These are phyloP conservation scores for Auriscalpium vulgare DNA, from an alignment of 768 basidiomycete genomes.

Conservation along the genomic window DNA sequence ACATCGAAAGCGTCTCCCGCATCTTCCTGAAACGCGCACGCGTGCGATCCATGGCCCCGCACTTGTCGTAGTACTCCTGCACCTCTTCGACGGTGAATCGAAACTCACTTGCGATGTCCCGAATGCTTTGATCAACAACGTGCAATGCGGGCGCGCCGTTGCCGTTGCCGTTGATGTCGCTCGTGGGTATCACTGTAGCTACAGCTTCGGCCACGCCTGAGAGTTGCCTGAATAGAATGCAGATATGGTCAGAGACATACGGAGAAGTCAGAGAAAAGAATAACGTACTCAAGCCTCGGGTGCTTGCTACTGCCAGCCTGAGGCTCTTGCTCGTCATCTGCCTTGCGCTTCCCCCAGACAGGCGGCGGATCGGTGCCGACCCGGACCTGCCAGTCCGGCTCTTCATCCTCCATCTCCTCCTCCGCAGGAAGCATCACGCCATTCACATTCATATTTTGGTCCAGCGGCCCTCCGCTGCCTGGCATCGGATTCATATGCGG, in stretches of 20 bases:
- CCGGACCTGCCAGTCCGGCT: conserved; percentile 59
- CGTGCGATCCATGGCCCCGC: conserved; percentile 63
- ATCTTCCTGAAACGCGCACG: conserved; percentile 58
- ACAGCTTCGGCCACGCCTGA: too few relatives aligned
- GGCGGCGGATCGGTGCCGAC: conserved; percentile 60
- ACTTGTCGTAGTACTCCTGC: conserved; percentile 67
- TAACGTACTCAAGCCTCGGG: conserved; percentile 32
- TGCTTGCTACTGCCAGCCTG: conserved; percentile 31
- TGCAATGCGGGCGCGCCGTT: conserved; percentile 30
- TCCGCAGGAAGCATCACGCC: conserved; percentile 34
- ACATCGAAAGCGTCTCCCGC: conserved; percentile 35
- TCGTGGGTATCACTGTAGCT: too few relatives aligned
- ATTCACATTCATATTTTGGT: conserved; percentile 3
- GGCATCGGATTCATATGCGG: conserved; percentile 5
- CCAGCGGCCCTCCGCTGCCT: conserved; percentile 17
- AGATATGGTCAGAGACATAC: background rate
- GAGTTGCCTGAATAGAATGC: too few relatives aligned
- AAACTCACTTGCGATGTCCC: conserved; percentile 59
- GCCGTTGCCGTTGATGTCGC: too few relatives aligned
- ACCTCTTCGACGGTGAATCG: conserved; percentile 73
- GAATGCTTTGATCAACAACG: conserved; percentile 57
- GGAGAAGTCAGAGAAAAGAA: background rate
- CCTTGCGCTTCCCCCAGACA: conserved; percentile 58
- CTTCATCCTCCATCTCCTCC: conserved; percentile 63
- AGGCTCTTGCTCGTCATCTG: conserved; percentile 27